phyloP scores from a whole-genome alignment of 1,284 basidiomycete genomes.

The Tylopilus sp. region DNA sequence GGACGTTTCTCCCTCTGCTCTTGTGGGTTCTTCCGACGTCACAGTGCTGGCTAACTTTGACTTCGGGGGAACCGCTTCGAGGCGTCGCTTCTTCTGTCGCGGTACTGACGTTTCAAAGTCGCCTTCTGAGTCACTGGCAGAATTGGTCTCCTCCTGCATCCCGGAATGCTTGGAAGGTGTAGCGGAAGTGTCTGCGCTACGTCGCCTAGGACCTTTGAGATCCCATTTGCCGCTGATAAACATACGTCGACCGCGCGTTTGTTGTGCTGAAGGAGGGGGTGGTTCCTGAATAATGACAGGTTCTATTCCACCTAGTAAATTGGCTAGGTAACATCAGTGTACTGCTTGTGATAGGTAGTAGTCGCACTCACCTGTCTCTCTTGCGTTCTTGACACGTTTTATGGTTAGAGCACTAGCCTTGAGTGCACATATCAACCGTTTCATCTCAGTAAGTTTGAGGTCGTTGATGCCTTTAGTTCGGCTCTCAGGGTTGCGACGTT shows the following conservation, averaged over 20 bases:
- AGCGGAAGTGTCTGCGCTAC: no score
- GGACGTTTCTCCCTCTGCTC: no score
- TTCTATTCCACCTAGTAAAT: background rate
- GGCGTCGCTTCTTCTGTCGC: no score
- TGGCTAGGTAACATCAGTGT: background rate
- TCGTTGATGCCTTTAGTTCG: slow-evolving; percentile 2
- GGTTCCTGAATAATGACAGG: background rate
- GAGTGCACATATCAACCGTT: background rate
- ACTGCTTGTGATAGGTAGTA: background rate
- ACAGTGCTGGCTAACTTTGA: no score
- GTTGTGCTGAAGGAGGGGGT: background rate
- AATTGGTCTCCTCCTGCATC: no score
- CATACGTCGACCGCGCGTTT: background rate
- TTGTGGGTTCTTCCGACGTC: no score
- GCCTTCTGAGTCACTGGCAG: no score
- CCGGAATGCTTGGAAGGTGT: no score
- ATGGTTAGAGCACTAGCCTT: background rate
- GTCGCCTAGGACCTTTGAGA: no score
- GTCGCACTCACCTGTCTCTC: background rate
- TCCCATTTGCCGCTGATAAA: background rate
- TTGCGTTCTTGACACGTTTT: background rate
- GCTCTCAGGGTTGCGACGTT: background rate
- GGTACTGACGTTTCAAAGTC: no score
- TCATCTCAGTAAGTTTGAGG: slow-evolving; percentile 1
- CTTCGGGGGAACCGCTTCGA: no score